These are phyloP conservation scores for Lachnellula arida DNA, from an alignment of 2,329 filamentous ascomycete species.

Conservation along the genomic window DNA sequence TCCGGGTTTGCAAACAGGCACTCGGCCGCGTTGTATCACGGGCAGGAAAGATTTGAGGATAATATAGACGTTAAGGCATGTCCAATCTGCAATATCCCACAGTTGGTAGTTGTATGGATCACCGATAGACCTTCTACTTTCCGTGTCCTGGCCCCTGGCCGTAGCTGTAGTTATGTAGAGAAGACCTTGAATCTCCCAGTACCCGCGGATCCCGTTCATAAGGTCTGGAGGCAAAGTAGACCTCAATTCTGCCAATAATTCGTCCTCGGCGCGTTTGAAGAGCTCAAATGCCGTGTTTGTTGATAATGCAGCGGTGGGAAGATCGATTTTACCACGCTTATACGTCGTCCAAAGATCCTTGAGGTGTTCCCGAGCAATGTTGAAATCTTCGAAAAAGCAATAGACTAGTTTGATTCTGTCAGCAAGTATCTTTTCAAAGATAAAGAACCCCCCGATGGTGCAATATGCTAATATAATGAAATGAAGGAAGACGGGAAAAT, in stretches of 20 bases:
- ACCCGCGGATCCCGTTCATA: background rate
- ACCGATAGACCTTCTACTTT: background rate
- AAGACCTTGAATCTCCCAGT: background rate
- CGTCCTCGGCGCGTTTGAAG: background rate
- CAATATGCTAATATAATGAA: background rate
- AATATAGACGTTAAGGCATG: background rate
- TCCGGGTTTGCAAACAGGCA: background rate
- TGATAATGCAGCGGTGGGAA: background rate
- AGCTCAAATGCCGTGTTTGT: background rate
- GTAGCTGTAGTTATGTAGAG: background rate
- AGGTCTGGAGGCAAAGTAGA: background rate
- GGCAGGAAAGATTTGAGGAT: background rate
- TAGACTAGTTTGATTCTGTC: background rate
- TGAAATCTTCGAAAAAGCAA: background rate
- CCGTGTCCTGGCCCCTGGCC: background rate
- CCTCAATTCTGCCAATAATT: background rate
- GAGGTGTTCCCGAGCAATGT: background rate
- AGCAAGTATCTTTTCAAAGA: background rate
- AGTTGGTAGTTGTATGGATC: constrained; percentile 3
- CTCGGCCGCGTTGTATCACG: background rate
- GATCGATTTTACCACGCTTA: background rate
- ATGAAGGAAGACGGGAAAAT: background rate
- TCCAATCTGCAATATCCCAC: constrained; percentile 3
- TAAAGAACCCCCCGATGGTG: background rate
- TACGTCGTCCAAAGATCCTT: background rate